Percentiles rank a stretch among this genome's conserved stretches.
Conservation (phyloP, 345 rosid genomes). For the Eucalyptus albens region DNA sequence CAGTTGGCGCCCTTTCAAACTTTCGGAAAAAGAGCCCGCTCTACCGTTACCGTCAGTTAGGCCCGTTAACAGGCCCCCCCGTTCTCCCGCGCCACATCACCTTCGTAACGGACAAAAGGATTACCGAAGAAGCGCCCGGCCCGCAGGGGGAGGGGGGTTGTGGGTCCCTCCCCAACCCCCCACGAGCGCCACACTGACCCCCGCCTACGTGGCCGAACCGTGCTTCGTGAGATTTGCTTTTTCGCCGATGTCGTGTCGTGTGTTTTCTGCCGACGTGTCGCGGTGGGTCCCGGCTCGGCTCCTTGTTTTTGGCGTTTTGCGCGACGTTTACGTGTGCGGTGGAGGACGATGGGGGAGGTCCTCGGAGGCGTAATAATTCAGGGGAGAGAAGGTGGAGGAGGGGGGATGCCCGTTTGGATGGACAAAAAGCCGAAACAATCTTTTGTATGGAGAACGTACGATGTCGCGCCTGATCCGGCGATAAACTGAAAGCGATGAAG, state of each 20-base stretch:
- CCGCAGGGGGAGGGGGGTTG: not conserved
- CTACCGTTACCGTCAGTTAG: constrained; percentile 4
- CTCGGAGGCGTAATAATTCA: not conserved
- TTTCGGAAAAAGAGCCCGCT: not conserved
- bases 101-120: constrained; percentile 1
- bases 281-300: not conserved
- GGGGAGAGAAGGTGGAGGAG: not conserved
- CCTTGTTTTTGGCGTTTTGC: not conserved
- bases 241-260: not conserved
- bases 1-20: constrained; percentile 1
- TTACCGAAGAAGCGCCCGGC: not conserved
- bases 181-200: not conserved
- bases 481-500: not conserved
- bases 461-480: not conserved
- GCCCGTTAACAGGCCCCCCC: not conserved
- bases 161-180: not conserved
- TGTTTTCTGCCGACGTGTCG: not conserved
- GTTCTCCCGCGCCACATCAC: not conserved
- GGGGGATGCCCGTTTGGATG: not conserved
- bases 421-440: not conserved
- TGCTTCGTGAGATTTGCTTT: not conserved
- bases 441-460: not conserved
- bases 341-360: not conserved
- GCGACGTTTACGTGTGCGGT: not conserved
- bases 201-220: not conserved